These are phyloP conservation scores for Colletotrichum sp. DNA, from an alignment of 2,329 filamentous ascomycete species.

Conservation along the genomic window DNA sequence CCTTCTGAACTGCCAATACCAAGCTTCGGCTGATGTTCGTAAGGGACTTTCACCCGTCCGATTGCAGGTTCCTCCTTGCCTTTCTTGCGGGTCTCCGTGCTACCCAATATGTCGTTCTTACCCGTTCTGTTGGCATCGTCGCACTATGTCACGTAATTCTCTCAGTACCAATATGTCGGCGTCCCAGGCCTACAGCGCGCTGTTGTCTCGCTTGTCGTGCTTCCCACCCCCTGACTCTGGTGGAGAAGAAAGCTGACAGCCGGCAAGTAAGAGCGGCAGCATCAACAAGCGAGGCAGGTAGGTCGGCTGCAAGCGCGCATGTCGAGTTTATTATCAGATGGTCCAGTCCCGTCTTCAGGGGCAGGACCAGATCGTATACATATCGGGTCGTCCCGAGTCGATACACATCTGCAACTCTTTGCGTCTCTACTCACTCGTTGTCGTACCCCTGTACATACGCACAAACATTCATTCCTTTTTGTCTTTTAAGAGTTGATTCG, in stretches of 20 bases:
- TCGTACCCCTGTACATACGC: neutral
- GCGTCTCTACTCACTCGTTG: neutral
- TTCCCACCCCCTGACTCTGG: neutral
- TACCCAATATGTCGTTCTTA: neutral
- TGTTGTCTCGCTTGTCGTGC: neutral
- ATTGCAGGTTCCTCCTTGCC: neutral
- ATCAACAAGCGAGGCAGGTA: neutral
- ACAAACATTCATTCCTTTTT: neutral
- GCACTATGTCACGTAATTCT: neutral
- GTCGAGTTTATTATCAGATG: neutral
- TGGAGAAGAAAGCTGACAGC: neutral
- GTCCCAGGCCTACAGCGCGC: neutral
- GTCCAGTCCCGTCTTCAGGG: neutral
- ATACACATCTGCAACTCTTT: neutral
- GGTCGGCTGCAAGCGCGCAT: neutral
- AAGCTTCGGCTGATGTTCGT: neutral
- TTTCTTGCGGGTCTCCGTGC: neutral
- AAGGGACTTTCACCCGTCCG: neutral
- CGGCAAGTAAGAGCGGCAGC: neutral
- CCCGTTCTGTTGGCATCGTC: neutral
- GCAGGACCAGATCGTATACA: neutral
- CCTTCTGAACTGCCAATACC: neutral
- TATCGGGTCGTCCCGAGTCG: constrained; percentile 5
- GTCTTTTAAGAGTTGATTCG: neutral
- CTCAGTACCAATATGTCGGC: neutral